Evolutionary conservation across 768 basidiomycete genomes (phyloP).

Genomic region (Calocera viscosa): DNA sequence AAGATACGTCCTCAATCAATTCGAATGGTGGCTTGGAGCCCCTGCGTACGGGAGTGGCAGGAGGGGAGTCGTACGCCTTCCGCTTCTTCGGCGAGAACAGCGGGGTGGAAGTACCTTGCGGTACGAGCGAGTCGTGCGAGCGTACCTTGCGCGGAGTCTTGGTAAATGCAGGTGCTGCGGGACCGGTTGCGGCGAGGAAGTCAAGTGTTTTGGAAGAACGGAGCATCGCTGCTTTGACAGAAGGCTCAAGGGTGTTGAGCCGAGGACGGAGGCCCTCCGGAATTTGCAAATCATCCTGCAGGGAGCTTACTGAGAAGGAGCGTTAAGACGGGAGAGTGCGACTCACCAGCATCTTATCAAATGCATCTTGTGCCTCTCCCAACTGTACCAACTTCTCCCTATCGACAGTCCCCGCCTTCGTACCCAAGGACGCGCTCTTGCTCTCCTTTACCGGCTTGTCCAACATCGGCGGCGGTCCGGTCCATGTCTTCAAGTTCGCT

Average conservation of each 20-base stretch:
- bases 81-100: neutral
- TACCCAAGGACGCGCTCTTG: neutral
- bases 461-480: neutral
- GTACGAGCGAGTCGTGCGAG: neutral
- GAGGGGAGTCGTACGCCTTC: conserved; percentile 39
- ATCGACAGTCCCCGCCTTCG: neutral
- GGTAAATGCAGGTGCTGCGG: conserved; percentile 31
- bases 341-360: conserved; percentile 68
- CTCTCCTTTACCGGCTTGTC: neutral
- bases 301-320: neutral
- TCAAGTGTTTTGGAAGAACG: conserved; percentile 63
- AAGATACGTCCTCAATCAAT: neutral
- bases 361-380: conserved; percentile 32
- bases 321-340: neutral
- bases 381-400: neutral
- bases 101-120: neutral
- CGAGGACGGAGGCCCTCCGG: conserved; percentile 65
- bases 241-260: conserved; percentile 64
- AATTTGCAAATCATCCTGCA: conserved; percentile 79
- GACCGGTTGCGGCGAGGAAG: conserved; percentile 25
- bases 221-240: conserved; percentile 84
- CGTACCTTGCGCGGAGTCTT: conserved; percentile 28
- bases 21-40: neutral
- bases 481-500: neutral
- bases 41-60: conserved; percentile 20